Evolutionary conservation across 371 early-diverging fungal genomes (phyloP), one percentile per base, ranked within the genome.

Genomic region (Circinella minor): DNA sequence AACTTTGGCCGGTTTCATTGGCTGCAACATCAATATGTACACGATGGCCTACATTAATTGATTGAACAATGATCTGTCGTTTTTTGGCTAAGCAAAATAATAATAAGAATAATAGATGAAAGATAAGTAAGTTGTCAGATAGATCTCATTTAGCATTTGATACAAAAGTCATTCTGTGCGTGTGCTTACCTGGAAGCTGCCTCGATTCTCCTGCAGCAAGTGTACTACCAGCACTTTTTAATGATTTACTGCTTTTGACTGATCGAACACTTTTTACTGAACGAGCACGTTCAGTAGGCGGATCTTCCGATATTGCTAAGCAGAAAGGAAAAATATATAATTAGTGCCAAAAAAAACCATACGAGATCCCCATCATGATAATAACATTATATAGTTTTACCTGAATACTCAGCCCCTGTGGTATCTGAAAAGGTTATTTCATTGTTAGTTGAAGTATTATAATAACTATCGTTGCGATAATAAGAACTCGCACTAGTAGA

Each of bases 1-100:
- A 61, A 4, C 76, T 75, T 13, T 68, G 4, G 3, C 85, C 85
- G 27, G 85, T 85, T 49, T 85, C 85, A 1, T 77, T 77, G 15
- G 85, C 83, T 36, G 74, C 65, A 14, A 85, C 70, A 37, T 79
- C 77, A 55, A 85, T 85, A 83, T 83, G 82, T 34, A 82, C 85
- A 6, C 79, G 68, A 61, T 80, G 79, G 49, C 81, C 85, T 55
- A 71, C 64, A 55, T 81, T 82, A 14, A 82, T 75, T 2, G 85
- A 85, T 57, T 76, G 75, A 3, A 85, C 85, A 15, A 78, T 82
- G 49, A 85, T 85, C 37, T 82, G 85, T 0, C 81, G 77, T 15
- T 77, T 67, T 18, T 63, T 63, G 11, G 64, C 69, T 69, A 54
- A 13, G 0, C 43, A 54, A 54, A 6, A 54, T 54, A 18, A 54